Percentiles rank a stretch among this genome's conserved stretches.
phyloP scores from a whole-genome alignment of 441 rosid species.

The Capsella rubella region DNA sequence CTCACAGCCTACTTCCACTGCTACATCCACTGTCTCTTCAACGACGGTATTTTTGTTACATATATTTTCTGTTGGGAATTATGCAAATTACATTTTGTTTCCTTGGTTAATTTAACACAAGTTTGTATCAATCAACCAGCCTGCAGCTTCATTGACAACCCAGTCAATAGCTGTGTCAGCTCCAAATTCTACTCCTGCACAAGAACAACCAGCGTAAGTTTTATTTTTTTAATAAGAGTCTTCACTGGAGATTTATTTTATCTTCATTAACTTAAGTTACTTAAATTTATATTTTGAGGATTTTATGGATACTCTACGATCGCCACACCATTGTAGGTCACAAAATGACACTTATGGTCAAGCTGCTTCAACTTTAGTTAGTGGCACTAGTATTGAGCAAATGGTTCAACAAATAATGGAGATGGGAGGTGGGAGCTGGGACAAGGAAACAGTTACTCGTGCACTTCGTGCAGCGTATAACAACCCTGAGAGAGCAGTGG shows the following conservation, averaged over 20 bases:
- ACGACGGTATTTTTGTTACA: constrained; percentile 1
- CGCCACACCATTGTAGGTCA: constrained; percentile 46
- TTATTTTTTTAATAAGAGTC: constrained; percentile 12
- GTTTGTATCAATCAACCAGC: constrained; percentile 36
- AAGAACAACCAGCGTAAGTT: constrained; percentile 61
- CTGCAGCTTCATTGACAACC: constrained; percentile 11
- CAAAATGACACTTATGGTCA: constrained; percentile 65
- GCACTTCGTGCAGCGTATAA: constrained; percentile 97
- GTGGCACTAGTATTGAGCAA: constrained; percentile 73
- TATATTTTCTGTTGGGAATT: not conserved
- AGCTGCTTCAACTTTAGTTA: constrained; percentile 87
- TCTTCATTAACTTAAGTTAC: not conserved
- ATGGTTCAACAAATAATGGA: constrained; percentile 88
- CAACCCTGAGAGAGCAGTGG: constrained; percentile 97
- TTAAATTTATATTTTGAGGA: constrained; percentile 2
- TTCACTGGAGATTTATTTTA: not conserved
- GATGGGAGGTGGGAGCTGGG: constrained; percentile 97
- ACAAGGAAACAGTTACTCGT: constrained; percentile 81
- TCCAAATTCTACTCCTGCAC: constrained; percentile 30
- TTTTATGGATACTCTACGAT: not conserved
- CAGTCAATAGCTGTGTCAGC: constrained; percentile 33
- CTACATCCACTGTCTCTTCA: constrained; percentile 23
- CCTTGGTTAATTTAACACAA: not conserved
- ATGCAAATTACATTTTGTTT: not conserved
- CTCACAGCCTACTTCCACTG: constrained; percentile 58